Evolutionary conservation across 352 stramenopile species (phyloP).

Genomic region (Globisporangium abappressorium): DNA sequence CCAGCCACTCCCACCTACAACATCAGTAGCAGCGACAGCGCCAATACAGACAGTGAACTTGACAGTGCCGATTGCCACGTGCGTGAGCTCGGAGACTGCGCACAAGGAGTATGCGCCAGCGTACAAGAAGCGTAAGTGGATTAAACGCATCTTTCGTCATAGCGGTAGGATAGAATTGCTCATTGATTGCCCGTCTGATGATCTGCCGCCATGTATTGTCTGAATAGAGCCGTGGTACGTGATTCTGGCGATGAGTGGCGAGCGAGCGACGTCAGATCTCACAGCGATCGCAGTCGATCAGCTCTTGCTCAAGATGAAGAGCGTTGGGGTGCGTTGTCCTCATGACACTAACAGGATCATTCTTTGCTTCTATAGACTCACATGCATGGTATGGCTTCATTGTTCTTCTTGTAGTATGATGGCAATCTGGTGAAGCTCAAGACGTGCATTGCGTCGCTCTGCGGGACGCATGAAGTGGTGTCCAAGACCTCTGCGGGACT

Average conservation of each 20-base stretch:
- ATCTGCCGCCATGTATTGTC: neutral
- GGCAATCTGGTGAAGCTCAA: slow-evolving; percentile 47
- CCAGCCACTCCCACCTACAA: neutral
- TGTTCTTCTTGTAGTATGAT: slow-evolving; percentile 40
- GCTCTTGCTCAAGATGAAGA: slow-evolving; percentile 51
- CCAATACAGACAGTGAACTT: neutral
- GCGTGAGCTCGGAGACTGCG: slow-evolving; percentile 11
- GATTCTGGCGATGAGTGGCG: slow-evolving; percentile 45
- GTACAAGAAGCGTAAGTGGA: slow-evolving; percentile 56
- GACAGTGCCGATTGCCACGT: neutral
- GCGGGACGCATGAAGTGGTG: slow-evolving; percentile 60
- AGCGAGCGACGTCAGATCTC: slow-evolving; percentile 30
- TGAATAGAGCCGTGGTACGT: slow-evolving; percentile 76
- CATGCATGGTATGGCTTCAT: neutral
- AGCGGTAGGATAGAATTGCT: neutral
- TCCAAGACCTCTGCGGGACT: slow-evolving; percentile 33
- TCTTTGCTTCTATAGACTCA: neutral
- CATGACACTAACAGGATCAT: neutral
- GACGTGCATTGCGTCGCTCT: slow-evolving; percentile 51
- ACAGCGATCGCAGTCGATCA: slow-evolving; percentile 33
- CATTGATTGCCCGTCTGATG: neutral
- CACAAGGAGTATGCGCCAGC: slow-evolving; percentile 42
- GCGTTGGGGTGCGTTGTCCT: slow-evolving; percentile 35
- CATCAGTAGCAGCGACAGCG: neutral
- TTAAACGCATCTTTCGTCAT: neutral